These are phyloP conservation scores for Mycena citricolor DNA, from an alignment of 1,284 basidiomycete genomes.

Conservation along the genomic window DNA sequence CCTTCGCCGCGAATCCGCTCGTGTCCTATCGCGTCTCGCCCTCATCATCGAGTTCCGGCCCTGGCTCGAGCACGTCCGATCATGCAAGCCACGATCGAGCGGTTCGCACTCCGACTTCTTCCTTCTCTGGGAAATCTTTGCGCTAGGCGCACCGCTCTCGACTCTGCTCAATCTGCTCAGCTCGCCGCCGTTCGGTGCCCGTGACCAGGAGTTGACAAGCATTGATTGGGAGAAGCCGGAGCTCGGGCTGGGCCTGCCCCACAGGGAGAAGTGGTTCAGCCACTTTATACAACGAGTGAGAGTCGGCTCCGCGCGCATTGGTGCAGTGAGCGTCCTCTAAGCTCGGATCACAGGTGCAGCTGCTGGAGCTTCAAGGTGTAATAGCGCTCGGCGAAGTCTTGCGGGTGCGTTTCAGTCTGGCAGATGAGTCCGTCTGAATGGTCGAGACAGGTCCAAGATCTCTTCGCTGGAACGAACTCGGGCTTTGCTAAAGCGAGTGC, in stretches of 20 bases:
- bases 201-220: slow-evolving; percentile 27
- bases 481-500: slow-evolving; percentile 37
- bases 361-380: slow-evolving; percentile 35
- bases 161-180: slow-evolving; percentile 40
- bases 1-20: slow-evolving; percentile 36
- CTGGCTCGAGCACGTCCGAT: slow-evolving; percentile 34
- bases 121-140: slow-evolving; percentile 38
- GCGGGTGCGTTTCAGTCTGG: slow-evolving; percentile 21
- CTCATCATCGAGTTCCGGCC: slow-evolving; percentile 37
- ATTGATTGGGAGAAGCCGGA: slow-evolving; percentile 32
- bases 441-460: slow-evolving; percentile 28
- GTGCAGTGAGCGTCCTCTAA: too few relatives aligned
- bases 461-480: slow-evolving; percentile 32
- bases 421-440: background rate
- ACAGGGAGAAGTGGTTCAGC: slow-evolving; percentile 30
- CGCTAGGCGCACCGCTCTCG: slow-evolving; percentile 36
- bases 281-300: slow-evolving; percentile 37
- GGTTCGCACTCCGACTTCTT: slow-evolving; percentile 29
- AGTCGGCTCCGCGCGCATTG: too few relatives aligned
- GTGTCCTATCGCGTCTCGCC: slow-evolving; percentile 36
- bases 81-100: too few relatives aligned
- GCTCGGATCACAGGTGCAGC: too few relatives aligned
- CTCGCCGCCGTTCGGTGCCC: slow-evolving; percentile 34
- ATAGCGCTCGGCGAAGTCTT: slow-evolving; percentile 40
- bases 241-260: slow-evolving; percentile 29